These are phyloP conservation scores for Diaporthe citri DNA, from an alignment of 2,329 filamentous ascomycete genomes.

Conservation along the genomic window DNA sequence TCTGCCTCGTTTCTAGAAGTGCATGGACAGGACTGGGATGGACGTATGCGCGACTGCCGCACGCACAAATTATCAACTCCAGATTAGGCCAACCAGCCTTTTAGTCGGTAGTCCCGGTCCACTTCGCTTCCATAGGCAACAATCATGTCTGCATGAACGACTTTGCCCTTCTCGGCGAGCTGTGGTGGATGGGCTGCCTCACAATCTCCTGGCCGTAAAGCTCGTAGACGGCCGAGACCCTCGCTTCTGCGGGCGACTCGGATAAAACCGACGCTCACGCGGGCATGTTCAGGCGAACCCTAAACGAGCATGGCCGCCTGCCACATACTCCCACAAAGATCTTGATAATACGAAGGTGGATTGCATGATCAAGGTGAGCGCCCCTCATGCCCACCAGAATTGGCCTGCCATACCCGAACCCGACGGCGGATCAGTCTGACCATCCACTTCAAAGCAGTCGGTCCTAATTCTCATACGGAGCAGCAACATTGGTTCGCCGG, in stretches of 20 bases:
- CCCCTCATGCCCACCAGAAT: background rate
- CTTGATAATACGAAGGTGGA: background rate
- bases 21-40: background rate
- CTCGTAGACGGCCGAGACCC: background rate
- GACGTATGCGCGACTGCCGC: background rate
- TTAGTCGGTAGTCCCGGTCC: background rate
- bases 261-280: background rate
- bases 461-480: background rate
- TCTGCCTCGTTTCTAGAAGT: background rate
- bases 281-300: background rate
- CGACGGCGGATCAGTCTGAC: constrained; percentile 4
- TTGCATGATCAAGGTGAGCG: background rate
- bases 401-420: background rate
- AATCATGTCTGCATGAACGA: background rate
- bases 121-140: background rate
- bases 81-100: background rate
- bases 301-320: background rate
- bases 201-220: background rate
- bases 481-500: background rate
- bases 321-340: background rate
- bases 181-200: constrained; percentile 8
- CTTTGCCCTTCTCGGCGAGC: background rate
- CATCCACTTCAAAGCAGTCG: constrained; percentile 2
- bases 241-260: constrained; percentile 22
- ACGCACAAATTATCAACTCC: background rate